Evolutionary conservation across 140 eudicot genomes (phyloP).

Genomic region (Stevia rebaudiana): DNA sequence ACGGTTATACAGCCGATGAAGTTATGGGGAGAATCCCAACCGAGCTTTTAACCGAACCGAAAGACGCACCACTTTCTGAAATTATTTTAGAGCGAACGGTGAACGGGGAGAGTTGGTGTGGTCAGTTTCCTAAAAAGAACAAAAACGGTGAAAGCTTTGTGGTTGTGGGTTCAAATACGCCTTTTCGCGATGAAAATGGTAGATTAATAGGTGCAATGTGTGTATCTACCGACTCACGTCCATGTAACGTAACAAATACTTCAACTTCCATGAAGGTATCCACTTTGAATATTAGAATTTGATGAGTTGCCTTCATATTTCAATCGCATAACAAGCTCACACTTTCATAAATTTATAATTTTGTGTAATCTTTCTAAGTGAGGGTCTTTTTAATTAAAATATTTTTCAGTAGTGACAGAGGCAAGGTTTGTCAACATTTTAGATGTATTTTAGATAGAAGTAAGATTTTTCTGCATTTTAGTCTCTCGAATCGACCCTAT

Average conservation of each 20-base stretch:
- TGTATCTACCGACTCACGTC: slow-evolving; percentile 50
- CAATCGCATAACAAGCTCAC: too few species aligned
- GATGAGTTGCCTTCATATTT: too few species aligned
- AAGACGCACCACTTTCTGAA: slow-evolving; percentile 31
- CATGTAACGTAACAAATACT: slow-evolving; percentile 36
- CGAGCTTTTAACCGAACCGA: slow-evolving; percentile 40
- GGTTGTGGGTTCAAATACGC: slow-evolving; percentile 49
- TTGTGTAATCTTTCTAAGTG: too few species aligned
- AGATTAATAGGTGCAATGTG: slow-evolving; percentile 53
- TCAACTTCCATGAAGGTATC: too few species aligned
- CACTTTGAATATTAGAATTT: slow-evolving; percentile 45
- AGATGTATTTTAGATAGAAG: too few species aligned
- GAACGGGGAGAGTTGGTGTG: slow-evolving; percentile 69
- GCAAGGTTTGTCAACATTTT: too few species aligned
- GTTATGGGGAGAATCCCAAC: slow-evolving; percentile 49
- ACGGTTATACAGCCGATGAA: slow-evolving; percentile 55
- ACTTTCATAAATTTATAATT: too few species aligned
- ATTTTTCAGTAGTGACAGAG: too few species aligned
- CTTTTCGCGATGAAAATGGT: slow-evolving; percentile 57
- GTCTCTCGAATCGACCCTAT: too few species aligned
- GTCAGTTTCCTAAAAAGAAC: slow-evolving; percentile 57
- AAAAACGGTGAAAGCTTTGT: slow-evolving; percentile 49
- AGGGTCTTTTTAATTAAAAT: too few species aligned
- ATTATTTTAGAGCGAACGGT: slow-evolving; percentile 39
- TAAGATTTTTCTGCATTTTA: too few species aligned